Percentiles rank a stretch among this genome's conserved stretches.
These are phyloP conservation scores for Zychaea mexicana DNA, from an alignment of 371 early-diverging fungal species.

Conservation along the genomic window DNA sequence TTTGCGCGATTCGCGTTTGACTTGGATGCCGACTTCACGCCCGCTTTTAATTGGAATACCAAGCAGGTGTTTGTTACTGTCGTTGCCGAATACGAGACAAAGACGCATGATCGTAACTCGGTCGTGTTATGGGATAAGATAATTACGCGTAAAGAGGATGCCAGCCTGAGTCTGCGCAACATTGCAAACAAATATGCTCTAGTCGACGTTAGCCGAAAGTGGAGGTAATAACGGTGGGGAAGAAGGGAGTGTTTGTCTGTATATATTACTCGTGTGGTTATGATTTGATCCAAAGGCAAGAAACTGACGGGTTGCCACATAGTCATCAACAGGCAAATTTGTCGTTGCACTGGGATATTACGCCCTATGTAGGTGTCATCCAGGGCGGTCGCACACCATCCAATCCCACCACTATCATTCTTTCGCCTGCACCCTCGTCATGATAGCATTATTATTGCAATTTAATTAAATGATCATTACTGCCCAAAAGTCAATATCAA, in stretches of 20 bases:
- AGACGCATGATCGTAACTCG: conserved; percentile 69
- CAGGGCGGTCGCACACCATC: conserved; percentile 49
- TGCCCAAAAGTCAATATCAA: too few species aligned
- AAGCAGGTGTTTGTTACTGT: conserved; percentile 92
- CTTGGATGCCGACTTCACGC: conserved; percentile 82
- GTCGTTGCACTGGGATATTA: conserved; percentile 85
- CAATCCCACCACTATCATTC: conserved; percentile 12
- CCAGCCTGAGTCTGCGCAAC: conserved; percentile 59
- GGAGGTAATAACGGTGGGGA: conserved; percentile 53
- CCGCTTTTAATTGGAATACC: conserved; percentile 95
- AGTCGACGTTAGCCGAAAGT: conserved; percentile 66
- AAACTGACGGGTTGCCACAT: too few species aligned
- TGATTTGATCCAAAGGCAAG: too few species aligned
- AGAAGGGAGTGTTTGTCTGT: background rate
- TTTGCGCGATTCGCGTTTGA: conserved; percentile 73
- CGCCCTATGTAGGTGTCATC: conserved; percentile 86
- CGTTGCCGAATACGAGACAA: conserved; percentile 82
- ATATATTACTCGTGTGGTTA: too few species aligned
- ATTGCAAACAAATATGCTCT: conserved; percentile 75
- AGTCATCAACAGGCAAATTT: conserved; percentile 67
- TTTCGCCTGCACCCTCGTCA: conserved; percentile 13
- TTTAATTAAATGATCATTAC: too few species aligned
- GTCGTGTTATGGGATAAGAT: conserved; percentile 94
- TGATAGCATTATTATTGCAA: background rate
- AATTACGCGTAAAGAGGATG: conserved; percentile 71